These are phyloP conservation scores for Phaseolus lunatus DNA, from an alignment of 306 rosid species.

Conservation along the genomic window DNA sequence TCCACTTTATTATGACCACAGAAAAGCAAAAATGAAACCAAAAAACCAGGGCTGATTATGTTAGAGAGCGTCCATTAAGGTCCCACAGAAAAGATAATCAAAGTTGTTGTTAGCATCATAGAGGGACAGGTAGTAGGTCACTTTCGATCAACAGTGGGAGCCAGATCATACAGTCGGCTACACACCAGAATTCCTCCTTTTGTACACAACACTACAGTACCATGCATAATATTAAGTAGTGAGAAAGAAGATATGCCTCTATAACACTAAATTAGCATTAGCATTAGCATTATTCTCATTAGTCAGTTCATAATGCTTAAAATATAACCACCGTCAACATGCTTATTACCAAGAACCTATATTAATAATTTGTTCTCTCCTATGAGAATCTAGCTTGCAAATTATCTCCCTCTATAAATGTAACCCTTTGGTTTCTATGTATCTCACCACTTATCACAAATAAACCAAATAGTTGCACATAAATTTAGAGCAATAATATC, in stretches of 20 bases:
- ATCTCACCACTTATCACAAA: constrained; percentile 14
- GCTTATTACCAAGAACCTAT: constrained; percentile 23
- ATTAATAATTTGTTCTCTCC: constrained; percentile 32
- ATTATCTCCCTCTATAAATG: constrained; percentile 5
- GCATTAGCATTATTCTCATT: constrained; percentile 14
- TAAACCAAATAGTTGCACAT: constrained; percentile 16
- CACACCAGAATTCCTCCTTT: constrained; percentile 25
- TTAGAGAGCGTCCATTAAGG: constrained; percentile 35
- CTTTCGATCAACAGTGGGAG: constrained; percentile 54
- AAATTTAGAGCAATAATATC: constrained; percentile 33
- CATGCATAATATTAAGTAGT: constrained; percentile 59
- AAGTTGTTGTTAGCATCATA: constrained; percentile 29
- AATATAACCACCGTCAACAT: constrained; percentile 24
- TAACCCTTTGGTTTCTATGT: constrained; percentile 21
- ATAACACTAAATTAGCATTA: constrained; percentile 25
- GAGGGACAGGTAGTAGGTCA: constrained; percentile 53
- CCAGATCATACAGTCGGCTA: constrained; percentile 54
- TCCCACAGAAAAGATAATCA: constrained; percentile 29
- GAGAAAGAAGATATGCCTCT: constrained; percentile 34
- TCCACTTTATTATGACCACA: background rate
- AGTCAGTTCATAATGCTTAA: background rate
- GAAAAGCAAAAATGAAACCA: constrained; percentile 30
- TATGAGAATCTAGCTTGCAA: constrained; percentile 45
- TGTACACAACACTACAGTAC: constrained; percentile 52
- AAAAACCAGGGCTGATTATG: constrained; percentile 30